These are phyloP conservation scores for Ceratocystis cubensis DNA, from an alignment of 2,329 filamentous ascomycete genomes.

Conservation along the genomic window DNA sequence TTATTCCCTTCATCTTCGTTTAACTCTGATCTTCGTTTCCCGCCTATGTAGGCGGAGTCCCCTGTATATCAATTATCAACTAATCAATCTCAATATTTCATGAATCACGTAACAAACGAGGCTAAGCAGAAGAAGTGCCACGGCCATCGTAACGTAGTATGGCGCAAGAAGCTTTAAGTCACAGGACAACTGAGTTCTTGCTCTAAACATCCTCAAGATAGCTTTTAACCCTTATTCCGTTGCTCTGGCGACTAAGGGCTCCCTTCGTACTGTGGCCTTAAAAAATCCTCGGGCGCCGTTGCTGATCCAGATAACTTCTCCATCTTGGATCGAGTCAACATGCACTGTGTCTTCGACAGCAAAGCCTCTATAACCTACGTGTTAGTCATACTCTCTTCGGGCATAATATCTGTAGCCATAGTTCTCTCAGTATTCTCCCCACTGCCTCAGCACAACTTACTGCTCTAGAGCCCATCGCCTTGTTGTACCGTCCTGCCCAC, in stretches of 20 bases:
- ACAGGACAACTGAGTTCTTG: too few relatives aligned
- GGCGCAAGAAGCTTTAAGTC: too few relatives aligned
- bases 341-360: slow-evolving; percentile 53
- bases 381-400: neutral
- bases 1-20: slow-evolving; percentile 1
- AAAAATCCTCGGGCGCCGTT: slow-evolving; percentile 77
- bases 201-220: too few relatives aligned
- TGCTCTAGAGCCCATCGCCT: slow-evolving; percentile 69
- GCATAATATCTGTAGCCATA: neutral
- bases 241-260: neutral
- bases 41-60: neutral
- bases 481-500: slow-evolving; percentile 72
- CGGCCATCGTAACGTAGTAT: too few relatives aligned
- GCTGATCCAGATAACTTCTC: slow-evolving; percentile 77
- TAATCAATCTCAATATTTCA: slow-evolving; percentile 4
- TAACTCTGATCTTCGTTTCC: neutral
- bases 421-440: too few relatives aligned
- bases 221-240: neutral
- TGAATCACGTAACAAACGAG: slow-evolving; percentile 13
- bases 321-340: slow-evolving; percentile 49
- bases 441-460: slow-evolving; percentile 29
- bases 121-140: too few relatives aligned
- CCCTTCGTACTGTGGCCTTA: slow-evolving; percentile 31
- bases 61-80: slow-evolving; percentile 15
- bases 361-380: slow-evolving; percentile 34